Percentiles rank a stretch among this genome's conserved stretches.
phyloP scores from a whole-genome alignment of 2,329 filamentous ascomycete genomes.

The Colletotrichum agaves region DNA sequence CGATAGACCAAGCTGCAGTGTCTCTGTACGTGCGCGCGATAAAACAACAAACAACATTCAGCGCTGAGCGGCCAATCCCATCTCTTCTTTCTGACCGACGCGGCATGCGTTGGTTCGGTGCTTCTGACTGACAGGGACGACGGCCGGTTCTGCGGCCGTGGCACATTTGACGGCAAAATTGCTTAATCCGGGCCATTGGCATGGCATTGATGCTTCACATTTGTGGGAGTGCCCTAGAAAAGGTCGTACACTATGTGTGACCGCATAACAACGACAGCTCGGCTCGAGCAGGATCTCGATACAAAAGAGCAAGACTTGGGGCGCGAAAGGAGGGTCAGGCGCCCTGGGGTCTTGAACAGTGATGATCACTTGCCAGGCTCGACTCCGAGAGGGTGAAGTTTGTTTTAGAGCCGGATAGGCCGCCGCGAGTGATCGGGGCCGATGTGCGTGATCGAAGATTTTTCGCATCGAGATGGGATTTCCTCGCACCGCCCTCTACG shows the following conservation, averaged over 20 bases:
- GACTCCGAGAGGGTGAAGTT: constrained; percentile 32
- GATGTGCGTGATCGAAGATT: constrained; percentile 34
- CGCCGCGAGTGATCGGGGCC: constrained; percentile 31
- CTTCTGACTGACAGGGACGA: constrained; percentile 6
- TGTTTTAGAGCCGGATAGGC: constrained; percentile 31
- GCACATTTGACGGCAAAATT: constrained; percentile 7
- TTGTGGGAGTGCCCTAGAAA: constrained; percentile 26
- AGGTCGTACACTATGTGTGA: not conserved
- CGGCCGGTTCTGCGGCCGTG: constrained; percentile 26
- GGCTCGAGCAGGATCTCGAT: constrained; percentile 30
- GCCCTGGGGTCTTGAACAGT: constrained; percentile 15
- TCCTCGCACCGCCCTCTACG: constrained; percentile 32
- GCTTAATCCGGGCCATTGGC: constrained; percentile 2
- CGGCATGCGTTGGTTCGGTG: constrained; percentile 6
- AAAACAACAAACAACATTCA: constrained; percentile 33
- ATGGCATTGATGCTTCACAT: constrained; percentile 25
- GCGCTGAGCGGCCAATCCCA: constrained; percentile 20
- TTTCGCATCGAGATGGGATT: constrained; percentile 29
- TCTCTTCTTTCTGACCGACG: constrained; percentile 26
- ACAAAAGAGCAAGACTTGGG: constrained; percentile 12
- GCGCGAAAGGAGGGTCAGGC: constrained; percentile 15
- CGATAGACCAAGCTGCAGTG: constrained; percentile 15
- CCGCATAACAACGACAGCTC: constrained; percentile 20
- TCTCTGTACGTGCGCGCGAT: constrained; percentile 21
- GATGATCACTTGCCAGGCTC: constrained; percentile 33